These are phyloP conservation scores for Fusarium sterilihyphosum DNA, from an alignment of 2,329 filamentous ascomycete species.

Conservation along the genomic window DNA sequence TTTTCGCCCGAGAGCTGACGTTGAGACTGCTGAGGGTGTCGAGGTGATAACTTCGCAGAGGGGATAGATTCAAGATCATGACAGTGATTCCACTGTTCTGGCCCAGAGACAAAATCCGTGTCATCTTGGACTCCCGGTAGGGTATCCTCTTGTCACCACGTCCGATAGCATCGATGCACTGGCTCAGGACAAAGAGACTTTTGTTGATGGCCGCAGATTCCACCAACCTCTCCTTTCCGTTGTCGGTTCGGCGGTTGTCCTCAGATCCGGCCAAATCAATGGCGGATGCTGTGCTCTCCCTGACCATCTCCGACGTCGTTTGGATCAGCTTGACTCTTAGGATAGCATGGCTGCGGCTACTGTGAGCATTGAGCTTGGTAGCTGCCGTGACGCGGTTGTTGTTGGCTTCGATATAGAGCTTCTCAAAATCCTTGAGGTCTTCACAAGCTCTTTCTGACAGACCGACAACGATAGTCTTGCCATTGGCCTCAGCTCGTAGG, in stretches of 20 bases:
- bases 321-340: constrained; percentile 90
- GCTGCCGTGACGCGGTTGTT: constrained; percentile 88
- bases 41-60: constrained; percentile 90
- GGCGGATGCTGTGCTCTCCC: constrained; percentile 86
- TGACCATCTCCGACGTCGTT: constrained; percentile 72
- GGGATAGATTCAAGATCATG: constrained; percentile 95
- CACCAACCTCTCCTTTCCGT: constrained; percentile 90
- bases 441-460: constrained; percentile 84
- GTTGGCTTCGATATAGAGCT: constrained; percentile 90
- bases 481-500: constrained; percentile 84
- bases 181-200: constrained; percentile 90
- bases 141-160: constrained; percentile 80
- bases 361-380: constrained; percentile 93
- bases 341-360: constrained; percentile 89
- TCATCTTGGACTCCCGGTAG: constrained; percentile 97
- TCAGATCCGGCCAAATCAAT: constrained; percentile 97
- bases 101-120: constrained; percentile 87
- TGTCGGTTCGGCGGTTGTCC: constrained; percentile 93
- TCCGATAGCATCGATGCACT: constrained; percentile 95
- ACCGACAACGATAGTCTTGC: constrained; percentile 87
- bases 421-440: constrained; percentile 89
- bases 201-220: constrained; percentile 99
- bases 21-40: constrained; percentile 95
- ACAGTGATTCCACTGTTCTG: constrained; percentile 96
- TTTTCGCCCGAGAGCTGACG: constrained; percentile 94